Base-by-base conservation (phyloP, 192 early-diverging fungal genomes). In the Jimgerdemannia flammicorona region DNA sequence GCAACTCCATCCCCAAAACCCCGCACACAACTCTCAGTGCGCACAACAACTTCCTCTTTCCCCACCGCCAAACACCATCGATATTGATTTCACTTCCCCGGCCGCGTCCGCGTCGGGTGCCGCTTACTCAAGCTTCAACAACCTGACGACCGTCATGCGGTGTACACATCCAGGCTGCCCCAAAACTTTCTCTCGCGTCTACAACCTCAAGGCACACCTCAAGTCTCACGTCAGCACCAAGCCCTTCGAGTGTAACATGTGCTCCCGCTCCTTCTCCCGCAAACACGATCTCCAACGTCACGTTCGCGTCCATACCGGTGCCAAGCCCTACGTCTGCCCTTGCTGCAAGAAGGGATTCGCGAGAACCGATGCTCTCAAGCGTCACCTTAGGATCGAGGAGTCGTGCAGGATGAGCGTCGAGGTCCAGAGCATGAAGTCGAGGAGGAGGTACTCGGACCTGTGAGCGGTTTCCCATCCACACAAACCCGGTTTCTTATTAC, bases 271-370 rank as follows among this genome's bases (percentile, higher is more conserved):
- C 4, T 96, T 95, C 80, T 84, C 89, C 7, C 87, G 94, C 9
- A 93, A 93, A 74, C 94, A 95, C 75, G 94, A 95, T 85, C 81
- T 92, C 40, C 87, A 92, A 70, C 81, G 94, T 20, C 93, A 95
- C 69, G 86, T 84, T 43, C 82, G 90, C 44, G 85, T 89, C 11
- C 90, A 91, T 66, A 89, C 90, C 1, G 90, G 90, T 0, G 87
- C 81, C 10, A 91, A 89, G 59, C 91, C 94, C 1, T 93, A 92
- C 84, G 78, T 80, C 6, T 95, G 94, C 77, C 74, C 83, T 20
- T 80, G 80, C 20, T 96, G 94, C 79, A 73, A 84, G 54, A 84
- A 88, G 44, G 85, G 87, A 3, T 96, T 95, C 87, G 87, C 90
- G 4, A 84, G 94, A 19, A 92, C 91, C 8, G 93, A 95, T 84